Conservation (phyloP, 2,329 filamentous ascomycete species). For the Aureobasidium sp. region DNA sequence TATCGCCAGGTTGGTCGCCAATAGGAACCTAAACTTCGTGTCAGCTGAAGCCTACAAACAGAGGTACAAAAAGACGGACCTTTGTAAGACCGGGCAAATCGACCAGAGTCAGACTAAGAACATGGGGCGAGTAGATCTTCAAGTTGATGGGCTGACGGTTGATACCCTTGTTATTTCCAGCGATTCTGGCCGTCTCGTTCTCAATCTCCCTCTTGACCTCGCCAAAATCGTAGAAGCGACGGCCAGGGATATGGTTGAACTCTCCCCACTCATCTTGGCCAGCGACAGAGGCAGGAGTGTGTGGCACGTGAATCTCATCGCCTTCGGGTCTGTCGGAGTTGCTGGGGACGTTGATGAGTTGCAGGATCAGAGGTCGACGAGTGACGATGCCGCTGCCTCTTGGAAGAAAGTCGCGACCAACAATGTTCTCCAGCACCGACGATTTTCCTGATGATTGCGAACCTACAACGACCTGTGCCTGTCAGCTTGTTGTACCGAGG, state of each 20-base stretch:
- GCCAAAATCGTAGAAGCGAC: conserved; percentile 81
- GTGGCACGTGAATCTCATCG: conserved; percentile 60
- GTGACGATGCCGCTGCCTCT: conserved; percentile 96
- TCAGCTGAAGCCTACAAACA: background rate
- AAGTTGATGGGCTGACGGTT: conserved; percentile 96
- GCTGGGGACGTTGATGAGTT: conserved; percentile 91
- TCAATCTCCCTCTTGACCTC: conserved; percentile 96
- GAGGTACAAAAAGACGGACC: conserved; percentile 36
- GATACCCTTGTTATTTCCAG: conserved; percentile 96
- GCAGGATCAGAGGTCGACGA: conserved; percentile 84
- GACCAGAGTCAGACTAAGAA: conserved; percentile 91
- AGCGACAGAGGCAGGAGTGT: conserved; percentile 66
- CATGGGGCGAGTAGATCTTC: conserved; percentile 95
- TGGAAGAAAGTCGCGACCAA: conserved; percentile 92
- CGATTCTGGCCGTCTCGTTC: conserved; percentile 89
- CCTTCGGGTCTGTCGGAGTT: conserved; percentile 60
- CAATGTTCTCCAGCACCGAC: conserved; percentile 97
- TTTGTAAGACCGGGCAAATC: conserved; percentile 95
- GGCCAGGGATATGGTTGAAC: conserved; percentile 88
- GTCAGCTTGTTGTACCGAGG: conserved; percentile 1
- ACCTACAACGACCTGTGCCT: conserved; percentile 79
- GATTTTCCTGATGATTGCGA: conserved; percentile 98
- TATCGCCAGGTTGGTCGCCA: conserved; percentile 93
- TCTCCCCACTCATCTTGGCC: conserved; percentile 76
- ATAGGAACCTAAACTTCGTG: conserved; percentile 66